phyloP scores from a whole-genome alignment of 768 basidiomycete genomes.

The Termitomyces sp. region DNA sequence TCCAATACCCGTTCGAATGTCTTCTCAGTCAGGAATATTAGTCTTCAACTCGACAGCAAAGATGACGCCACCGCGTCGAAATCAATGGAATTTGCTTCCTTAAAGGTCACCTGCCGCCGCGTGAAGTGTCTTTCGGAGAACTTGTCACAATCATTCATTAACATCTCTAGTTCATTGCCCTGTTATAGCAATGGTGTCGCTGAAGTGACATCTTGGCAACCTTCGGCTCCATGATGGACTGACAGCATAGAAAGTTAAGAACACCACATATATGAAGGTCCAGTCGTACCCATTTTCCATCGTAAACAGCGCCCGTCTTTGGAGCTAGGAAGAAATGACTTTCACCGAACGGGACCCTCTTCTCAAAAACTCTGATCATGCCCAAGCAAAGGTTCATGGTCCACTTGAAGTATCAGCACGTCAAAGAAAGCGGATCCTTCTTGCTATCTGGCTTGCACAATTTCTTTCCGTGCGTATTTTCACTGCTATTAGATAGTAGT shows the following conservation, averaged over 20 bases:
- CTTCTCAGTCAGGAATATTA: neutral
- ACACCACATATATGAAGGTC: neutral
- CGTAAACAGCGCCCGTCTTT: neutral
- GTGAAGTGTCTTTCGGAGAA: neutral
- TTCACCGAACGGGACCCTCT: constrained; percentile 12
- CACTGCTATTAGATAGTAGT: neutral
- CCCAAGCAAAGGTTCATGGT: constrained; percentile 22
- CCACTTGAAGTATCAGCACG: constrained; percentile 55
- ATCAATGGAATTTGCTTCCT: neutral
- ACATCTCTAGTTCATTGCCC: neutral
- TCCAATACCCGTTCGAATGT: neutral
- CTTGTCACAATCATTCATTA: neutral
- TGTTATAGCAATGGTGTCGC: neutral
- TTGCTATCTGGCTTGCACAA: constrained; percentile 63
- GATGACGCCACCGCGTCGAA: too few species aligned
- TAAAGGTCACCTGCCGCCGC: neutral
- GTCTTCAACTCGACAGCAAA: neutral
- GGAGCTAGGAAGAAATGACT: constrained; percentile 5
- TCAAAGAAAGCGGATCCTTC: constrained; percentile 56
- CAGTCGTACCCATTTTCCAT: neutral
- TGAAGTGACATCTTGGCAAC: neutral
- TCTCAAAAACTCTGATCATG: neutral
- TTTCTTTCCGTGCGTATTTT: constrained; percentile 61
- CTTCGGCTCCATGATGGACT: neutral
- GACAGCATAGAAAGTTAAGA: neutral